Evolutionary conservation across 441 rosid species (phyloP).

Genomic region (Populus hybrid): DNA sequence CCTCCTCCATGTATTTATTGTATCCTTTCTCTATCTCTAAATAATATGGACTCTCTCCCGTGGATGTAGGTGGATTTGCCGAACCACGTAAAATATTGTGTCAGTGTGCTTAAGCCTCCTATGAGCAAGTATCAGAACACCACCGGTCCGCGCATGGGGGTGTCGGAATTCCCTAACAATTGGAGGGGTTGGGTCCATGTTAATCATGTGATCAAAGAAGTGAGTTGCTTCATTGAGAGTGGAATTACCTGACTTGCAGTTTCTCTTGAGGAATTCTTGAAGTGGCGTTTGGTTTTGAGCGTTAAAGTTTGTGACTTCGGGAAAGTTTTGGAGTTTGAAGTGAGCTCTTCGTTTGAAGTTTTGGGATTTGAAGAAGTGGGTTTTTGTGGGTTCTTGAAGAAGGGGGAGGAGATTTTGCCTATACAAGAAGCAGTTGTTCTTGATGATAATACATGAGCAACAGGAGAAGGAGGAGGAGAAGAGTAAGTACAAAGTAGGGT

Average conservation of each 20-base stretch:
- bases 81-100: too few species aligned
- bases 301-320: not conserved
- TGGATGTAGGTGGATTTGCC: too few species aligned
- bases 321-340: not conserved
- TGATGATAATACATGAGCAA: not conserved
- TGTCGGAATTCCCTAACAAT: too few species aligned
- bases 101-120: too few species aligned
- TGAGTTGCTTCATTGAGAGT: constrained; percentile 24
- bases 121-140: too few species aligned
- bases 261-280: constrained; percentile 8
- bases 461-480: not conserved
- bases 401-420: not conserved
- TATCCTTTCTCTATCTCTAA: too few species aligned
- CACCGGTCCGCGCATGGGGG: too few species aligned
- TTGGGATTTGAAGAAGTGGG: not conserved
- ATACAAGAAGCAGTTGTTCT: not conserved
- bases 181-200: constrained; percentile 3
- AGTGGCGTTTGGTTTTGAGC: not conserved
- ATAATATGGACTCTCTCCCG: too few species aligned
- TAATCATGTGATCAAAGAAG: constrained; percentile 15
- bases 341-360: not conserved
- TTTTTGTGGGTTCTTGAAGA: not conserved
- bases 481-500: not conserved
- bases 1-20: too few species aligned
- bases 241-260: constrained; percentile 25